Evolutionary conservation across 1,284 basidiomycete species (phyloP), one percentile per base, ranked within the genome.

Genomic region (Anthracocystis panici-leucophaei): DNA sequence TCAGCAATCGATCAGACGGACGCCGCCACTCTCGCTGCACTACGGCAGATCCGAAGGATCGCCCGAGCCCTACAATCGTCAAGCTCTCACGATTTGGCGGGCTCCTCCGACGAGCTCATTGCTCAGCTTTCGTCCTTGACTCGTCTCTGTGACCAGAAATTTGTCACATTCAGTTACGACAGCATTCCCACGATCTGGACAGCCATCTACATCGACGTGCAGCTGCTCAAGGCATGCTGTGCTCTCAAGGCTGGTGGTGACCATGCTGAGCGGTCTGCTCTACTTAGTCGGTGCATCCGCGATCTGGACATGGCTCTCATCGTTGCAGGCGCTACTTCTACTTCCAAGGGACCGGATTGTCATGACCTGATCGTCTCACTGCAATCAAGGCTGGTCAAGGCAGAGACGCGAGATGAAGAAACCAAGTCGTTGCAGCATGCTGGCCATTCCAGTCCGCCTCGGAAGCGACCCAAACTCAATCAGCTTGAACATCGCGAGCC

Each of bases 221-320:
- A 65, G 52, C 48, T 78, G 1, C 25, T 77, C 42, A 69, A 62
- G 35, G 73, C 73, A 18, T 69, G 61, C 38, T 51, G 42, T 12
- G 44, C 38, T 10, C 54, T 77, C 40, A 52, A 20, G 12, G 14
- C 18, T 21, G 10, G 1, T 16, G 51, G 12, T 3, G 21, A 21
- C n/a, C n/a, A n/a, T n/a, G 21, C 21, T n/a, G 16, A 38, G 10
- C 35, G 45, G 9, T 11, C 16, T 18, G 42, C 6, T 3, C 20
- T 1, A n/a, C 50, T 62, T 1, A 18, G 23, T n/a, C 46, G 23
- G 2, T 58, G 58, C 50, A 65, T 96, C 40, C 86, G 87, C 6
- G 86, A 88, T 14, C 86, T 97, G 31, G 95, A 98, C 82, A 88
- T 88, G 77, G 91, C 91, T 1, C 91, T 96, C 73, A 91, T 97